A percentile compares a stretch with the other conserved stretches of the same genome.
These are phyloP conservation scores for Microsporum audouinii DNA, from an alignment of 2,329 filamentous ascomycete species.

Conservation along the genomic window DNA sequence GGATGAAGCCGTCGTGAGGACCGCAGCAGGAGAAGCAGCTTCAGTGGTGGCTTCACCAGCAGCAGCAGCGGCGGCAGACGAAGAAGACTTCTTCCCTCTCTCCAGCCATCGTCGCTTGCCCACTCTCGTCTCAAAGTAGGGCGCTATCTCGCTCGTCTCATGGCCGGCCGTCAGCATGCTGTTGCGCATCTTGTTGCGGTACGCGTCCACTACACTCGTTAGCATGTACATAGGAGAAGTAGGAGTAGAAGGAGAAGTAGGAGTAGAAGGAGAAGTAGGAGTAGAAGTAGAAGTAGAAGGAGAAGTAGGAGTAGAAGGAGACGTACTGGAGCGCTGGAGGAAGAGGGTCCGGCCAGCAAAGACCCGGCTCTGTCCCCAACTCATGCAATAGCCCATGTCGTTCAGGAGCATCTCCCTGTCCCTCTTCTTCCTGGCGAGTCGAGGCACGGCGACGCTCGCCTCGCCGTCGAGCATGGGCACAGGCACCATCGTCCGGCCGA, in stretches of 20 bases:
- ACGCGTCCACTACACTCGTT: conserved; percentile 63
- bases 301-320: conserved; percentile 3
- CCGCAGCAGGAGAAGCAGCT: conserved; percentile 13
- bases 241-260: not conserved
- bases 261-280: not conserved
- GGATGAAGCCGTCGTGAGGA: conserved; percentile 21
- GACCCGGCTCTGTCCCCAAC: conserved; percentile 86
- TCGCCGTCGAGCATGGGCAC: conserved; percentile 57
- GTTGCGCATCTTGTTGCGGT: conserved; percentile 79
- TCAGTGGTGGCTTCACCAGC: not conserved
- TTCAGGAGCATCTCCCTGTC: conserved; percentile 83
- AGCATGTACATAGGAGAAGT: not conserved
- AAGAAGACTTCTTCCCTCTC: conserved; percentile 17
- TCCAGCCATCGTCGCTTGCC: conserved; percentile 15
- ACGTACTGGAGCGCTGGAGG: conserved; percentile 81
- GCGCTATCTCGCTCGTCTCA: conserved; percentile 60
- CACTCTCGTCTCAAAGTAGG: conserved; percentile 72
- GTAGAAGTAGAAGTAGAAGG: not conserved
- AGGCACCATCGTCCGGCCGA: conserved; percentile 45
- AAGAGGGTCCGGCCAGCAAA: conserved; percentile 81
- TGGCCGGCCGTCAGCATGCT: conserved; percentile 69
- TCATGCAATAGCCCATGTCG: conserved; percentile 88
- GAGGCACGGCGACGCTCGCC: conserved; percentile 61
- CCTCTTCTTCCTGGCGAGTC: conserved; percentile 57
- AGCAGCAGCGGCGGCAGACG: conserved; percentile 10